Evolutionary conservation across 2,329 filamentous ascomycete genomes (phyloP), one percentile per base, ranked within the genome.

Genomic region (Fusarium sp.): DNA sequence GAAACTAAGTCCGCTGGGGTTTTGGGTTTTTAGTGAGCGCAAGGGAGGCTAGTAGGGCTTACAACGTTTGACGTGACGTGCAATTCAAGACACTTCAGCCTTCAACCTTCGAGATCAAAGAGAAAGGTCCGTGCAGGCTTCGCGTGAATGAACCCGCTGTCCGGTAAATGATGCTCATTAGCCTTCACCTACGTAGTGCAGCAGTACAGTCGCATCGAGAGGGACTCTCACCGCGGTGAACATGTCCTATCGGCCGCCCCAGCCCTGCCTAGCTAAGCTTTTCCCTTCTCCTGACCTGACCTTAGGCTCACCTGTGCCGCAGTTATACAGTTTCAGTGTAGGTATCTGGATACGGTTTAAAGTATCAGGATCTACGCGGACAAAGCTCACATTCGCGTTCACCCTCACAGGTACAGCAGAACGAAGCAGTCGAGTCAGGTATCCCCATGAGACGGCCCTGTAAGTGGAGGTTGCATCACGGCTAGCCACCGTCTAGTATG

Each of bases 91-190:
- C 43, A 19, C 43, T 37, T 43, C 43, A 30, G 28, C 35, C 43
- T 43, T 43, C 43, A 30, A 22, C 33, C 60, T 59, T 56, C 35
- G 46, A 45, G 50, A 43, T 46, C 28, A 40, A 46, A 45, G 65
- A 58, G 51, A 56, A 66, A 66, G 53, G 65, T 41, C 17, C 22
- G 67, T 57, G 45, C 47, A 45, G 57, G 10, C 28, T 54, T 69
- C 65, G 65, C 62, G 57, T 71, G 56, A 61, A 53, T 52, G 45
- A 72, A 59, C 55, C 56, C 59, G 52, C 39, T 37, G 57, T 33
- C 50, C 56, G 30, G 55, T 19, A 57, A 56, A 67, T 65, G 56
- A 60, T 57, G 37, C 20, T 58, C 55, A 48, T 45, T 30, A 39
- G 32, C 39, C 56, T 56, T 30, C 43, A 46, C 52, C 43, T 26